Evolutionary conservation across 345 rosid species (phyloP).

Genomic region (Litchi chinensis): DNA sequence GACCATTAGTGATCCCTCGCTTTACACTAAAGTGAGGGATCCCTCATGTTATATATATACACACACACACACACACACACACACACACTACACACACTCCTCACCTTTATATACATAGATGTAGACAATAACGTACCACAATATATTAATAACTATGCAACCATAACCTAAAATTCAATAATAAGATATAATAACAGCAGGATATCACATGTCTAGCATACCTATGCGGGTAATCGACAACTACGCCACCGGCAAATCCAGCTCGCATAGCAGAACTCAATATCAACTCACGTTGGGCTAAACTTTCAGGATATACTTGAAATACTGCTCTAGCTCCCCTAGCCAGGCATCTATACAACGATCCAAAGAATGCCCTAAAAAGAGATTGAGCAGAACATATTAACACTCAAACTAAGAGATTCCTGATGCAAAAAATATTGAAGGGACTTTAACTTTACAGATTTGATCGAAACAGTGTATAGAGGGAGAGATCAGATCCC

Average conservation of each 20-base stretch:
- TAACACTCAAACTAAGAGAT: background rate
- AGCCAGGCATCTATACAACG: constrained; percentile 75
- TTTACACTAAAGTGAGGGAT: too few relatives aligned
- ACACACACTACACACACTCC: background rate
- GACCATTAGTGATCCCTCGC: too few relatives aligned
- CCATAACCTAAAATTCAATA: background rate
- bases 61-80: too few relatives aligned
- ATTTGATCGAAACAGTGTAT: background rate
- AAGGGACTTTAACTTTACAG: background rate
- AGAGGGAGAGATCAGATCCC: background rate
- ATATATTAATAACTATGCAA: background rate
- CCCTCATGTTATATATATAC: too few relatives aligned
- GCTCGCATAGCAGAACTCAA: constrained; percentile 80
- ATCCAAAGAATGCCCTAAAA: constrained; percentile 83
- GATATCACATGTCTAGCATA: constrained; percentile 24
- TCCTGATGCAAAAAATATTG: background rate
- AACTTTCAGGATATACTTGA: constrained; percentile 86
- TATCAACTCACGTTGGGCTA: constrained; percentile 82
- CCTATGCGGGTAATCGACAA: constrained; percentile 95
- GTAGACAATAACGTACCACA: background rate
- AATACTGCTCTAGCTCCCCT: constrained; percentile 94
- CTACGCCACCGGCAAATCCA: constrained; percentile 94
- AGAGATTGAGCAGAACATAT: background rate
- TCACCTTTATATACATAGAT: too few relatives aligned
- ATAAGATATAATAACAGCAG: background rate